Base-by-base conservation (phyloP, 495 filamentous ascomycete genomes). In the Aeminium ludgeri region DNA sequence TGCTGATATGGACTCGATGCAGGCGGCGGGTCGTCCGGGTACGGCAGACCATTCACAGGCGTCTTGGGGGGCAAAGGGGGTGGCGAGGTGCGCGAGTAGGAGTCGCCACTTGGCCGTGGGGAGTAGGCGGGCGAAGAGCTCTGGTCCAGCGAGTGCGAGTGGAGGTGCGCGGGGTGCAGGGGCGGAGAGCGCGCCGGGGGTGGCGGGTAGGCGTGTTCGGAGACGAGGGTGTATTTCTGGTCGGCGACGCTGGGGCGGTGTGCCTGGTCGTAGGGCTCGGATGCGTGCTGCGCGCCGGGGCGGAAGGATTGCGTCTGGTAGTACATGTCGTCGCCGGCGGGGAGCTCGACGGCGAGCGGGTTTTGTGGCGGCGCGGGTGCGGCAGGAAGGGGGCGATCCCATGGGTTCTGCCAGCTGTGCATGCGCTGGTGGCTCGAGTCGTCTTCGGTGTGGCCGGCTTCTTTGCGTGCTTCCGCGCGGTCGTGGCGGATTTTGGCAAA, bases 1-100 rank as follows among this genome's bases (percentile, higher is more conserved):
- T n/a, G n/a, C n/a, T n/a, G n/a, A n/a, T n/a, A n/a, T n/a, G n/a
- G n/a, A n/a, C n/a, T n/a, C n/a, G n/a, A n/a, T n/a, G n/a, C n/a
- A n/a, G n/a, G n/a, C n/a, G n/a, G n/a, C n/a, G n/a, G n/a, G n/a
- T n/a, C n/a, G 23, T 50, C 36, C 15, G 43, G 47, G 40, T 41
- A 42, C 2, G 47, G 43, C 12, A 46, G 59, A 62, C 15, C 17
- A 7, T 23, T 7, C 10, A 89, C 72, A 1, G 84, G 84, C 0
- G 81, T 92, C 59, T 89, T 89, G 10, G 85, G 82, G 8, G 85
- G 85, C 17, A 87, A 52, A 0, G 86, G 86, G 27, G 86, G 86
- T 0, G 84, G 77, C 8, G 41, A 32, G n/a, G 30, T 10, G 4
- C 20, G 18, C 27, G 31, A 25, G 7, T 38, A 31, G 40, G 64